phyloP scores from a whole-genome alignment of 2,329 filamentous ascomycete species.

The Clonostachys sp. region DNA sequence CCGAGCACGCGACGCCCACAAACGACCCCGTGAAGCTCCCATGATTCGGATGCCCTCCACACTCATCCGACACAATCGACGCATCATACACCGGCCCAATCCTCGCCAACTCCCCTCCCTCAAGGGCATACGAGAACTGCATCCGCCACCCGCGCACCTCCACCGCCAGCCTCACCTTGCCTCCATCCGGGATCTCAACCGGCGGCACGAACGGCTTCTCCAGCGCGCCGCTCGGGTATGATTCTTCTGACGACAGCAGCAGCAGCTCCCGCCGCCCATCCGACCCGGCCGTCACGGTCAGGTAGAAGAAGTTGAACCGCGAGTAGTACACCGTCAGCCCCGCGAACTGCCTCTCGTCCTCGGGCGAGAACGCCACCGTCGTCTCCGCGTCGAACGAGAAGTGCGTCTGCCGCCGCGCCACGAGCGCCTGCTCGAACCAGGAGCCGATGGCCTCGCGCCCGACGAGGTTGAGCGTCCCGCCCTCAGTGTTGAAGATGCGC shows the following conservation, averaged over 20 bases:
- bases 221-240: slow-evolving; percentile 47
- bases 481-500: slow-evolving; percentile 39
- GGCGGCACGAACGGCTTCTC: slow-evolving; percentile 32
- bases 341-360: slow-evolving; percentile 56
- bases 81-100: slow-evolving; percentile 55
- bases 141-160: slow-evolving; percentile 42
- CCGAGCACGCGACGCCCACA: slow-evolving; percentile 50
- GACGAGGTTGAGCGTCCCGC: slow-evolving; percentile 35
- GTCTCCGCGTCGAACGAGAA: slow-evolving; percentile 60
- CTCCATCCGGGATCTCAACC: slow-evolving; percentile 45
- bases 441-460: slow-evolving; percentile 50
- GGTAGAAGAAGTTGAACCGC: slow-evolving; percentile 62
- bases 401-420: slow-evolving; percentile 50
- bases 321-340: slow-evolving; percentile 59
- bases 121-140: slow-evolving; percentile 53
- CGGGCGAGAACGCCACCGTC: slow-evolving; percentile 44
- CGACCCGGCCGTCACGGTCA: slow-evolving; percentile 51
- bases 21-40: slow-evolving; percentile 62
- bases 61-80: slow-evolving; percentile 57
- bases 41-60: slow-evolving; percentile 54
- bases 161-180: slow-evolving; percentile 48
- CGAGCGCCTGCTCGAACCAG: slow-evolving; percentile 55
- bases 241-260: slow-evolving; percentile 50
- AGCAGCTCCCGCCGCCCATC: slow-evolving; percentile 54
- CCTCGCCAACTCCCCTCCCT: slow-evolving; percentile 31